These are phyloP conservation scores for Linanthus parryae DNA, from an alignment of 148 eudicot species.

Conservation along the genomic window DNA sequence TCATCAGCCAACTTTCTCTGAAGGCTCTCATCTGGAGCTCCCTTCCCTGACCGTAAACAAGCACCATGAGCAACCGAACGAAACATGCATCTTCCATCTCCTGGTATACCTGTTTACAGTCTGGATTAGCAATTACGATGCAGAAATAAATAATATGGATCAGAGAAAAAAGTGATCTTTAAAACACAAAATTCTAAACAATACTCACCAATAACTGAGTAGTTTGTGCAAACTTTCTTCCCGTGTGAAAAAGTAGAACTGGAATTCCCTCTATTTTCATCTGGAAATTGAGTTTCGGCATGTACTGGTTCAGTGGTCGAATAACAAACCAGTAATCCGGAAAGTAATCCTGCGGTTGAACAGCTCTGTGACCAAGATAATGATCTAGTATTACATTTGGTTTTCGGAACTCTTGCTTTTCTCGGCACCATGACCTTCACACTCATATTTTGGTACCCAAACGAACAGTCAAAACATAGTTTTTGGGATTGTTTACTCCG, in stretches of 20 bases:
- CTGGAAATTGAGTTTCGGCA: slow-evolving; percentile 46
- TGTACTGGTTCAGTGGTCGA: slow-evolving; percentile 45
- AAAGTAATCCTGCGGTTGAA: slow-evolving; percentile 40
- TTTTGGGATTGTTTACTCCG: slow-evolving; percentile 20
- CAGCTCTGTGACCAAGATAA: slow-evolving; percentile 38
- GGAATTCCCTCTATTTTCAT: slow-evolving; percentile 26
- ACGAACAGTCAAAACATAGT: slow-evolving; percentile 28
- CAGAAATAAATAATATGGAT: background rate
- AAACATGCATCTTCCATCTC: slow-evolving; percentile 97
- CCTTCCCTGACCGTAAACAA: slow-evolving; percentile 67
- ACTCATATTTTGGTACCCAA: slow-evolving; percentile 21
- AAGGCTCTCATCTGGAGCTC: slow-evolving; percentile 66
- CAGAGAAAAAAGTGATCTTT: background rate
- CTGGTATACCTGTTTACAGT: slow-evolving; percentile 75
- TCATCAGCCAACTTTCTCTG: slow-evolving; percentile 92
- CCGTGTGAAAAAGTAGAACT: slow-evolving; percentile 50
- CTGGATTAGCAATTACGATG: background rate
- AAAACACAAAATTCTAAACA: background rate
- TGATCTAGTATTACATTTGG: slow-evolving; percentile 31
- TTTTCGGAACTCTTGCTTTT: slow-evolving; percentile 25
- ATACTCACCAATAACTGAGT: slow-evolving; percentile 75
- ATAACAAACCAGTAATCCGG: slow-evolving; percentile 58
- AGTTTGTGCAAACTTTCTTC: slow-evolving; percentile 70
- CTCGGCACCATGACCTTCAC: slow-evolving; percentile 38
- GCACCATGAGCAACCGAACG: slow-evolving; percentile 98